Base-by-base conservation (phyloP, 768 basidiomycete genomes). In the Strobilomyces dryophilus region DNA sequence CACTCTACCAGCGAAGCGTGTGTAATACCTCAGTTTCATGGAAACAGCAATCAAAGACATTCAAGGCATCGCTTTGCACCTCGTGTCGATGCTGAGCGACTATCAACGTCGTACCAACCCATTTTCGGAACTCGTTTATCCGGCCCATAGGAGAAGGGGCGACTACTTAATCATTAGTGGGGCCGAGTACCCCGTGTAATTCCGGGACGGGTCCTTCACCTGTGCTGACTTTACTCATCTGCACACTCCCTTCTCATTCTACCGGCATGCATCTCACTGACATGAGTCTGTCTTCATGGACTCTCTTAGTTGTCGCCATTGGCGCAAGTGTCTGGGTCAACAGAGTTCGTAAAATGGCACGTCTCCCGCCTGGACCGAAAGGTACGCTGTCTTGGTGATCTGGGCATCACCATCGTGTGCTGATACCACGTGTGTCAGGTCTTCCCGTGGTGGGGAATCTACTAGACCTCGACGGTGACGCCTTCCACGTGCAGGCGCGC, bases 351-450 rank as follows among this genome's bases (percentile, higher is more conserved):
- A 51, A 51, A 45, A 37, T 51, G 50, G 43, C 26, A 8, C 50
- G 50, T 27, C 15, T 45, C 6, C 50, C 50, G 12, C 50, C 42
- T 36, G 50, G 50, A 18, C 50, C 50, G 20, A 51, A 29, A 51
- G 50, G 50, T 51, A 45, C 10, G 3, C 8, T 17, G 8, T 20
- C 10, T 8, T 11, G 9, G 29, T 27, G 15, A 15, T 40, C 18
- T 18, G 2, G 3, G 14, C 21, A 27, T 10, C 32, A 3, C 8
- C 14, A 4, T 12, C 10, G 3, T 8, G 31, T 10, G 17, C 5
- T 42, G 18, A 42, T 20, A 42, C 34, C 20, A 5, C 9, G 1
- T 8, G 5, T 17, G n/a, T 20, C 18, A 51, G 50, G 50, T 46
- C 20, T 51, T 17, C 35, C 50, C 18, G 12, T 51, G 2, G 43